These are phyloP conservation scores for Talaromyces amestolkiae DNA, from an alignment of 2,329 filamentous ascomycete genomes.

Conservation along the genomic window DNA sequence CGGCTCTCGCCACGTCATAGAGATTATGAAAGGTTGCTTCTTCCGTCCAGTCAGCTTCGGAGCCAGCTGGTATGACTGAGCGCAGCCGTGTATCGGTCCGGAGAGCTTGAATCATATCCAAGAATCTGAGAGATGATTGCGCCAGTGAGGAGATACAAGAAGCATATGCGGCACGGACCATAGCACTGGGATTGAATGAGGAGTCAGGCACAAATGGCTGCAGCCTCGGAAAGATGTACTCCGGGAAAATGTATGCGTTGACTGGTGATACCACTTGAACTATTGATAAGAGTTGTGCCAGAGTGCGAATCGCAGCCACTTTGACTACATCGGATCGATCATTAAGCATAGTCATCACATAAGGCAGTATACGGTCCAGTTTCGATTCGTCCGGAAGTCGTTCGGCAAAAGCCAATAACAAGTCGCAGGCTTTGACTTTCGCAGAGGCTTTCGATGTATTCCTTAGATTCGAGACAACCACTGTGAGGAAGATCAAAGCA, in stretches of 20 bases:
- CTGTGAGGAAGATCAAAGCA: slow-evolving; percentile 83
- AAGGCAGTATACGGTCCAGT: slow-evolving; percentile 86
- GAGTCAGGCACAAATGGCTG: slow-evolving; percentile 56
- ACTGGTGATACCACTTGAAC: slow-evolving; percentile 81
- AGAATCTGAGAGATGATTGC: slow-evolving; percentile 76
- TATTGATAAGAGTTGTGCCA: slow-evolving; percentile 83
- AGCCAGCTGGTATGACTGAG: slow-evolving; percentile 68
- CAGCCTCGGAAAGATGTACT: slow-evolving; percentile 62
- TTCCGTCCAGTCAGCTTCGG: slow-evolving; percentile 70
- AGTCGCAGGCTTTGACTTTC: slow-evolving; percentile 82
- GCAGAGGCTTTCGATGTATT: slow-evolving; percentile 88
- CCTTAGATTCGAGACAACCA: slow-evolving; percentile 83
- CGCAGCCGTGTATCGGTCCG: slow-evolving; percentile 78
- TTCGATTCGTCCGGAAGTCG: slow-evolving; percentile 92
- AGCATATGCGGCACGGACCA: slow-evolving; percentile 88
- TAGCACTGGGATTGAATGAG: slow-evolving; percentile 58
- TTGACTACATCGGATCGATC: slow-evolving; percentile 83
- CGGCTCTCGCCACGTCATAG: slow-evolving; percentile 81
- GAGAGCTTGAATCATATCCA: slow-evolving; percentile 87
- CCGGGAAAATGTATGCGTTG: slow-evolving; percentile 65
- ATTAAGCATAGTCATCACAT: slow-evolving; percentile 76
- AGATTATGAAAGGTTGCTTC: slow-evolving; percentile 72
- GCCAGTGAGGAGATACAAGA: slow-evolving; percentile 87
- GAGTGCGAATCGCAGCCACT: slow-evolving; percentile 76
- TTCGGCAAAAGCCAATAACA: slow-evolving; percentile 88